Percentiles rank a stretch among this genome's conserved stretches.
Evolutionary conservation across 2,329 filamentous ascomycete species (phyloP).

Genomic region (Aspergillus versicolor): DNA sequence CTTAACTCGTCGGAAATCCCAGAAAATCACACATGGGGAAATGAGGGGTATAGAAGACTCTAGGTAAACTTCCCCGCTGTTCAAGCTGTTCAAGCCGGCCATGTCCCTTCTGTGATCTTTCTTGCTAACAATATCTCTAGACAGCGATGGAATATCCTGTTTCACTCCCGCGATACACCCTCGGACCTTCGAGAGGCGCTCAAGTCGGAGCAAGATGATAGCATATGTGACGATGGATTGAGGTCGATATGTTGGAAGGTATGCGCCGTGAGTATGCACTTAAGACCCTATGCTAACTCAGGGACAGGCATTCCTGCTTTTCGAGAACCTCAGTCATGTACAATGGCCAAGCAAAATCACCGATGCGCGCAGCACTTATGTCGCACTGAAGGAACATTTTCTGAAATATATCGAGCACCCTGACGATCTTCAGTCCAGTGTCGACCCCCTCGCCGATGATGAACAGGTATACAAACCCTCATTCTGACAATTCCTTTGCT

Average conservation of each 20-base stretch:
- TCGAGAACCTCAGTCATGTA: slow-evolving; percentile 62
- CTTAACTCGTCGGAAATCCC: neutral
- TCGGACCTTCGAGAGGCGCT: slow-evolving; percentile 66
- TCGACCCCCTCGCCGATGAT: slow-evolving; percentile 86
- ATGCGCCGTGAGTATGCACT: slow-evolving; percentile 14
- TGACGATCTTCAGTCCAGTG: slow-evolving; percentile 69
- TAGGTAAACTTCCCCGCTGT: slow-evolving; percentile 39
- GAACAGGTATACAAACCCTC: slow-evolving; percentile 54
- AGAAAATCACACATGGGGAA: slow-evolving; percentile 20
- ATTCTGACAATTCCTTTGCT: slow-evolving; percentile 39
- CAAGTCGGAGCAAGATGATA: slow-evolving; percentile 57
- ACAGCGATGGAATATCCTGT: slow-evolving; percentile 66
- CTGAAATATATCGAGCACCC: slow-evolving; percentile 81
- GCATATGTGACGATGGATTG: slow-evolving; percentile 69
- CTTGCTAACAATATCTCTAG: slow-evolving; percentile 41
- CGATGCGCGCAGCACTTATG: slow-evolving; percentile 72
- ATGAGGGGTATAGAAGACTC: slow-evolving; percentile 59
- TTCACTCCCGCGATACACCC: slow-evolving; percentile 53
- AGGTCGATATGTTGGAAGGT: slow-evolving; percentile 94
- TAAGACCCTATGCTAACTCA: slow-evolving; percentile 22
- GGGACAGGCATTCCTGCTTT: slow-evolving; percentile 73
- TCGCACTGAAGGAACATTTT: slow-evolving; percentile 69
- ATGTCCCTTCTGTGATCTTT: neutral
- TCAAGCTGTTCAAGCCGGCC: neutral
- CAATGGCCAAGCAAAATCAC: slow-evolving; percentile 69